phyloP scores from a whole-genome alignment of 352 stramenopile species.

The Pythium coloratum region DNA sequence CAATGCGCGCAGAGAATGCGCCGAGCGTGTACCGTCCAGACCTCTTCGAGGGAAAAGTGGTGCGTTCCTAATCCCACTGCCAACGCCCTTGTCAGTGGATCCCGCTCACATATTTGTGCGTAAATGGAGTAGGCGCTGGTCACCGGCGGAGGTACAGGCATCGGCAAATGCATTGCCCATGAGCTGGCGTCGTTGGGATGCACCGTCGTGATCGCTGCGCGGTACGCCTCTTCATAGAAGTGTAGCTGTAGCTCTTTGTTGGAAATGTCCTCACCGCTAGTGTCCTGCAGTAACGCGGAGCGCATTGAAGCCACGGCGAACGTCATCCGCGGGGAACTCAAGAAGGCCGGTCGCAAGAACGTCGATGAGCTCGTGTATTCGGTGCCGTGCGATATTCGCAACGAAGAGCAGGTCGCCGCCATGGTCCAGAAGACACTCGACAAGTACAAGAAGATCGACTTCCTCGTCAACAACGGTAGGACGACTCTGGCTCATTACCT shows the following conservation, averaged over 20 bases:
- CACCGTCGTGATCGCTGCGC: slow-evolving; percentile 78
- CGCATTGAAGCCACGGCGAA: slow-evolving; percentile 56
- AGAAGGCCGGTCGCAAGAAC: slow-evolving; percentile 31
- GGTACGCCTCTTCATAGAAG: slow-evolving; percentile 27
- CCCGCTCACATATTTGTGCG: background rate
- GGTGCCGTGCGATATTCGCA: slow-evolving; percentile 75
- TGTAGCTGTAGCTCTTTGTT: background rate
- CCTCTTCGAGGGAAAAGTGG: slow-evolving; percentile 78
- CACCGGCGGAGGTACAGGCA: slow-evolving; percentile 85
- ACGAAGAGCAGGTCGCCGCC: slow-evolving; percentile 51
- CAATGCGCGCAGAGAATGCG: slow-evolving; percentile 55
- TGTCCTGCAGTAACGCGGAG: slow-evolving; percentile 53
- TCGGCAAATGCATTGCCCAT: slow-evolving; percentile 80
- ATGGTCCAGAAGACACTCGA: slow-evolving; percentile 55
- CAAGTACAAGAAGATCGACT: slow-evolving; percentile 86
- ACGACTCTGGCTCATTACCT: background rate
- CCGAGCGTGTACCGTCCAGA: slow-evolving; percentile 62
- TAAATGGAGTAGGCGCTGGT: slow-evolving; percentile 63
- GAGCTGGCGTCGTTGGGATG: slow-evolving; percentile 78
- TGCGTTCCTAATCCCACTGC: slow-evolving; percentile 27
- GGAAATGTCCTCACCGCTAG: background rate
- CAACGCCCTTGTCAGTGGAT: background rate
- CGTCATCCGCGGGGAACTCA: slow-evolving; percentile 54
- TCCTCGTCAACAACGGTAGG: slow-evolving; percentile 92
- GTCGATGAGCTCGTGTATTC: slow-evolving; percentile 48